Evolutionary conservation across 23 red algal genomes (phyloP).

Genomic region (Gracilaria domingensis): DNA sequence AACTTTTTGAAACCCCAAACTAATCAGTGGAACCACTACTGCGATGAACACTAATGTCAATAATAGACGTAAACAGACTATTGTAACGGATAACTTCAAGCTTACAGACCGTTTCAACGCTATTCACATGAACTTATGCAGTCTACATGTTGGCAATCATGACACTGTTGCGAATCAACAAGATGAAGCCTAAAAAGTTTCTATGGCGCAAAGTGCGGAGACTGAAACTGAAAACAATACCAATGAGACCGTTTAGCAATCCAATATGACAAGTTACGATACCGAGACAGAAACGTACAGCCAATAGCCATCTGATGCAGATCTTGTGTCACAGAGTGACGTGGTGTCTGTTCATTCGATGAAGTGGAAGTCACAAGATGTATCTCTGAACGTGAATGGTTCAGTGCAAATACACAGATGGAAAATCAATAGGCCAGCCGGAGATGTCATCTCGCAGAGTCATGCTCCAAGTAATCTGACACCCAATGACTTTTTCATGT

Average conservation of each 20-base stretch:
- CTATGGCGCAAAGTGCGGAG: no score
- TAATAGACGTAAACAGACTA: background rate
- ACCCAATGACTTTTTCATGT: slow-evolving; percentile 34
- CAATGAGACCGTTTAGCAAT: no score
- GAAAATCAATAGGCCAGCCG: slow-evolving; percentile 16
- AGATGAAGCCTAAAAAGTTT: no score
- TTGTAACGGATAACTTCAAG: background rate
- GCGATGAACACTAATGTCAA: background rate
- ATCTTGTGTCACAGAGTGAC: no score
- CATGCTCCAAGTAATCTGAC: background rate
- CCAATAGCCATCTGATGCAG: no score
- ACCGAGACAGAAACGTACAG: no score
- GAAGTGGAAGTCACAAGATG: no score
- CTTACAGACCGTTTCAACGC: background rate
- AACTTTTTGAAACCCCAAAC: background rate
- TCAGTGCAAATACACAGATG: background rate
- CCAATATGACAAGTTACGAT: no score
- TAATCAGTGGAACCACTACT: background rate
- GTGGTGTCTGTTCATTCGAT: no score
- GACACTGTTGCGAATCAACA: background rate
- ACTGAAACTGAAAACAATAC: no score
- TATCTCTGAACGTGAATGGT: no score
- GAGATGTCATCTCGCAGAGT: background rate
- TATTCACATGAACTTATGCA: background rate
- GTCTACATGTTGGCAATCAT: background rate